Evolutionary conservation across 305 asterid genomes (phyloP).

Genomic region (Lippia alba): DNA sequence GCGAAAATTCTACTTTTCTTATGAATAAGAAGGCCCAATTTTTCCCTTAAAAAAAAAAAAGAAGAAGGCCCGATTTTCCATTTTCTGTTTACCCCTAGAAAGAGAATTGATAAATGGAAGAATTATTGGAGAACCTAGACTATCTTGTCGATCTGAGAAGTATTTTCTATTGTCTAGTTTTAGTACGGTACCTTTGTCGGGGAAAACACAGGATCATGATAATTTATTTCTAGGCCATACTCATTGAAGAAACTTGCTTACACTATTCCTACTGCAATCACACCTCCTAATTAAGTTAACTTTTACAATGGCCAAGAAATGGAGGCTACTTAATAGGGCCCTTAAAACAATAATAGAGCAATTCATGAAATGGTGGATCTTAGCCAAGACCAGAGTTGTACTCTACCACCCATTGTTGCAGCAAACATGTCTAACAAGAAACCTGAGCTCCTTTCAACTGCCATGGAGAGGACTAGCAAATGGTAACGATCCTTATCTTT

Average conservation of each 20-base stretch:
- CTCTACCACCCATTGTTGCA: constrained; percentile 25
- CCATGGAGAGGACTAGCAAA: constrained; percentile 67
- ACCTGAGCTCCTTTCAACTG: constrained; percentile 51
- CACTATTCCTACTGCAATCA: neutral
- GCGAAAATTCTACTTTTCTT: neutral
- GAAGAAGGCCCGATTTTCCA: too few relatives aligned
- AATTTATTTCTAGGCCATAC: constrained; percentile 17
- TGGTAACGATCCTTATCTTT: constrained; percentile 41
- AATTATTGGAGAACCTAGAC: constrained; percentile 14
- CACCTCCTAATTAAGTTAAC: neutral
- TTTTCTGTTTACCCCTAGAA: neutral
- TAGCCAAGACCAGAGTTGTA: constrained; percentile 35
- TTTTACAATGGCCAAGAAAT: constrained; percentile 15
- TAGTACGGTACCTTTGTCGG: constrained; percentile 16
- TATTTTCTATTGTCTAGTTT: neutral
- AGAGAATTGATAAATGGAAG: constrained; percentile 18
- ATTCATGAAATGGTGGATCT: constrained; percentile 39
- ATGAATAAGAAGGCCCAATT: too few relatives aligned
- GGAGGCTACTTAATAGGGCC: constrained; percentile 3
- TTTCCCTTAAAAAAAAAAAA: too few relatives aligned
- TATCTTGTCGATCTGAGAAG: too few relatives aligned
- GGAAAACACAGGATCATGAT: constrained; percentile 10
- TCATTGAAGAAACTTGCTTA: neutral
- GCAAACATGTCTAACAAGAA: constrained; percentile 45
- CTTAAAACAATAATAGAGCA: constrained; percentile 1